These are phyloP conservation scores for Leptographium flavum DNA, from an alignment of 2,329 filamentous ascomycete genomes.

Conservation along the genomic window DNA sequence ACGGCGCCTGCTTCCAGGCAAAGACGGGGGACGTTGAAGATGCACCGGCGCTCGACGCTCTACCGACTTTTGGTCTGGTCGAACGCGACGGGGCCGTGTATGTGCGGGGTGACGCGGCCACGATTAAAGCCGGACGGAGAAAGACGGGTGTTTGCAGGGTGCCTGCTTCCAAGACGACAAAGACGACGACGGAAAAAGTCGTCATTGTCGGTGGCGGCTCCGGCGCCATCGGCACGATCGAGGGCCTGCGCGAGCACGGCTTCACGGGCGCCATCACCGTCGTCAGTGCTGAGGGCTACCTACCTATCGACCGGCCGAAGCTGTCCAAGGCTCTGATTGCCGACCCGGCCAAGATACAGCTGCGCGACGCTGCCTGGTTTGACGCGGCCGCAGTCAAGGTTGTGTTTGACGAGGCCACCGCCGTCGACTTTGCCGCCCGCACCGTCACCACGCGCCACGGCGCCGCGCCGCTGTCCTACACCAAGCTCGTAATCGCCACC, in stretches of 20 bases:
- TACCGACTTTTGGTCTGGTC: constrained; percentile 66
- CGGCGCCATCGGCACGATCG: constrained; percentile 66
- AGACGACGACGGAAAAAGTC: constrained; percentile 46
- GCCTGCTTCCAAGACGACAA: constrained; percentile 32
- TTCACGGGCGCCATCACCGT: constrained; percentile 70
- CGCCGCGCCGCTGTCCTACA: constrained; percentile 48
- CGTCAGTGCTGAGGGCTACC: constrained; percentile 70
- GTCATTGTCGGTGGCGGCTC: constrained; percentile 84
- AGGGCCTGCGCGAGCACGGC: constrained; percentile 69
- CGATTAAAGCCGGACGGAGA: constrained; percentile 63
- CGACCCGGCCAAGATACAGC: constrained; percentile 64
- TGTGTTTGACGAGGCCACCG: constrained; percentile 50
- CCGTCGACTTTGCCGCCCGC: constrained; percentile 62
- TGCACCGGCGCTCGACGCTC: constrained; percentile 75
- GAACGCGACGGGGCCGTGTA: constrained; percentile 77
- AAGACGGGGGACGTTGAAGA: constrained; percentile 88
- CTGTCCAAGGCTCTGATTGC: constrained; percentile 84
- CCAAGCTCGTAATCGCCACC: constrained; percentile 80
- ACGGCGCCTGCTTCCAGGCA: constrained; percentile 80
- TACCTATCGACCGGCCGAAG: constrained; percentile 87
- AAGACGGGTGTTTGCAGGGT: constrained; percentile 61
- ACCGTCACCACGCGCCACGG: constrained; percentile 64
- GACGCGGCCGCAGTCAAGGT: constrained; percentile 43
- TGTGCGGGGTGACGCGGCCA: constrained; percentile 63
- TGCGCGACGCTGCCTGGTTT: constrained; percentile 67